Base-by-base conservation (phyloP, 768 basidiomycete genomes). In the Clavaria fumosa region DNA sequence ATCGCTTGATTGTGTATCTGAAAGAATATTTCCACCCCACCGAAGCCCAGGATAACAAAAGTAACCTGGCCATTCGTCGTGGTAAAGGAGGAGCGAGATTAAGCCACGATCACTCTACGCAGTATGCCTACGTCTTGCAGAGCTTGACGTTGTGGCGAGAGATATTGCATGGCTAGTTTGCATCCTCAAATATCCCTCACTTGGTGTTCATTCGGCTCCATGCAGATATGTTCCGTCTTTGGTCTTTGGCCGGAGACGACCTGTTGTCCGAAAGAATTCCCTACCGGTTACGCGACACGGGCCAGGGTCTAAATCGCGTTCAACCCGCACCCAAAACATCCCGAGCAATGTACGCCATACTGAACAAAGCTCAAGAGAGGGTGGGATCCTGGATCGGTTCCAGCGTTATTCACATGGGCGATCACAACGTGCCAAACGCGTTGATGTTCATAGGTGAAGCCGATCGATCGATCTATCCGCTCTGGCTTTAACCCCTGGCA, bases 271-370 rank as follows among this genome's bases (percentile, higher is more conserved):
- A 85, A 49, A 73, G 62, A 15, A 61, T 78, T 27, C 52, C 73
- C 3, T 89, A 89, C 53, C 78, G 85, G 21, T 64, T 89, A 26
- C 75, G 85, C 20, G 85, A 89, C 52, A 89, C 85, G 0, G 85
- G 85, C 19, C 85, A 89, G 49, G 85, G 85, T n/a, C 65, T 89
- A 38, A 89, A 89, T 57, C 78, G 85, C 31, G 83, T 89, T 7
- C 85, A 88, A 52, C 72, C 75, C 0, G 72, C 85, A 2, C 85
- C 85, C 9, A 88, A 86, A 55, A 89, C 85, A 2, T 75, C 82
- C n/a, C 74, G 80, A 20, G 76, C 83, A 74, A 88, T 88, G 85
- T 83, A 85, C 52, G 69, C 67, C 18, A 85, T 89, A 49, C 70
- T 89, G 21, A 72, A 86, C 48, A 80, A 79, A 48, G 81, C 85